phyloP scores from a whole-genome alignment of 768 basidiomycete genomes.

The Macrolepiota albuminosa region DNA sequence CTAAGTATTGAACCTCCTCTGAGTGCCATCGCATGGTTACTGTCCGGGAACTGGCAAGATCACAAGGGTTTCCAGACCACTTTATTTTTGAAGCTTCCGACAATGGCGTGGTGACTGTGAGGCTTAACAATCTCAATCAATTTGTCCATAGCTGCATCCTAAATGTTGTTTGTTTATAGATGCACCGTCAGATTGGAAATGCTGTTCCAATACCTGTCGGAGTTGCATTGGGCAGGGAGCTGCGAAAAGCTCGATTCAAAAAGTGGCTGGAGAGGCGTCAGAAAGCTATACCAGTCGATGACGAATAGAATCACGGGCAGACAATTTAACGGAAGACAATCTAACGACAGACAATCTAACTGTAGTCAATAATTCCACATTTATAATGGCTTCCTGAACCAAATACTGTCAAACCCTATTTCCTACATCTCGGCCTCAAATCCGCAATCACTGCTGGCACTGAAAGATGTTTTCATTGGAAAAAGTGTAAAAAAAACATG shows the following conservation, averaged over 20 bases:
- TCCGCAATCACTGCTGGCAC: too few relatives aligned
- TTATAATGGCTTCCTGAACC: background rate
- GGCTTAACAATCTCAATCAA: conserved; percentile 24
- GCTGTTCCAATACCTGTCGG: conserved; percentile 69
- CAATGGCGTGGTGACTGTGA: conserved; percentile 55
- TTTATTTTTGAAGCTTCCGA: conserved; percentile 56
- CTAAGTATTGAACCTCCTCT: background rate
- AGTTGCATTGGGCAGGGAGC: conserved; percentile 59
- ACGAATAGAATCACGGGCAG: background rate
- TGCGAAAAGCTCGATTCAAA: conserved; percentile 46
- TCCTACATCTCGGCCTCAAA: too few relatives aligned
- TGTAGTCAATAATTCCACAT: background rate
- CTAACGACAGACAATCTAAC: too few relatives aligned
- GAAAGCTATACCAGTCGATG: conserved; percentile 31
- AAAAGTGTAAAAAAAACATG: too few relatives aligned
- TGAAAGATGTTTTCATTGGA: too few relatives aligned
- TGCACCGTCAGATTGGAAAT: conserved; percentile 80
- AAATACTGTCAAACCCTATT: too few relatives aligned
- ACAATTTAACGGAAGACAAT: too few relatives aligned
- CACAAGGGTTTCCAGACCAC: conserved; percentile 78
- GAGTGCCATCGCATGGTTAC: conserved; percentile 70
- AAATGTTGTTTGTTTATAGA: conserved; percentile 32
- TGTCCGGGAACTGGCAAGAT: conserved; percentile 72
- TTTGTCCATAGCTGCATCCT: background rate
- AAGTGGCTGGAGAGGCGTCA: conserved; percentile 41